A percentile compares a stretch with the other conserved stretches of the same genome.
phyloP scores from a whole-genome alignment of 805 yeast genomes.

The Cephaloascus fragrans region DNA sequence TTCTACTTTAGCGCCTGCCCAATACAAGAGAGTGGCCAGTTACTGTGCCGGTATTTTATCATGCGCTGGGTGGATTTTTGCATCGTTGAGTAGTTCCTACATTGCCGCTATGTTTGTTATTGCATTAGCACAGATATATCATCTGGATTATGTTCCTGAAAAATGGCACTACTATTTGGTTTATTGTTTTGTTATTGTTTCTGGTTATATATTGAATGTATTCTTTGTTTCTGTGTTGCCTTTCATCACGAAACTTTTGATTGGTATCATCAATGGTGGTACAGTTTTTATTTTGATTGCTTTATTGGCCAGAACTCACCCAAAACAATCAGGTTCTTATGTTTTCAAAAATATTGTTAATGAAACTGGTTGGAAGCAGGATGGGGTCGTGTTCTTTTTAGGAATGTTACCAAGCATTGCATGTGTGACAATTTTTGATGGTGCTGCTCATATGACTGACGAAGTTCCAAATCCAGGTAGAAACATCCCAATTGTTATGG shows the following conservation, averaged over 20 bases:
- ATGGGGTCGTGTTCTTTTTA: conserved; percentile 15
- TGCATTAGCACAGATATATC: conserved; percentile 9
- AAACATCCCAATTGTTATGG: conserved; percentile 21
- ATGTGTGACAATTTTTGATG: conserved; percentile 20
- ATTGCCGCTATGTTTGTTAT: conserved; percentile 9
- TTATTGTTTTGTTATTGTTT: conserved; percentile 6
- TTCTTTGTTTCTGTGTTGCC: conserved; percentile 9
- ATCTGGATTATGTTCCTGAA: conserved; percentile 9
- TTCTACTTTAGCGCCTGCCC: conserved; percentile 14
- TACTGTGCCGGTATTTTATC: conserved; percentile 14
- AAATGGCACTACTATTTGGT: conserved; percentile 11
- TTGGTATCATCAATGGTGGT: conserved; percentile 11
- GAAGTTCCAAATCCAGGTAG: conserved; percentile 18
- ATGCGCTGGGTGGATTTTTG: conserved; percentile 14
- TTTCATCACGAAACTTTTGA: conserved; percentile 8
- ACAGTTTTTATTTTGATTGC: conserved; percentile 13
- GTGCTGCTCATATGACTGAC: conserved; percentile 23
- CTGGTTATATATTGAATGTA: conserved; percentile 6
- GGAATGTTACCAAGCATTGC: conserved; percentile 17
- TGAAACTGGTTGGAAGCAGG: conserved; percentile 16
- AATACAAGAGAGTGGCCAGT: conserved; percentile 13
- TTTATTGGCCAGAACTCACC: conserved; percentile 10
- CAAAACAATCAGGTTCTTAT: conserved; percentile 10
- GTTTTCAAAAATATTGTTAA: conserved; percentile 14
- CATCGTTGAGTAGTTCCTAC: conserved; percentile 10